phyloP scores from a whole-genome alignment of 2,329 filamentous ascomycete genomes.

The Thelonectria olida region DNA sequence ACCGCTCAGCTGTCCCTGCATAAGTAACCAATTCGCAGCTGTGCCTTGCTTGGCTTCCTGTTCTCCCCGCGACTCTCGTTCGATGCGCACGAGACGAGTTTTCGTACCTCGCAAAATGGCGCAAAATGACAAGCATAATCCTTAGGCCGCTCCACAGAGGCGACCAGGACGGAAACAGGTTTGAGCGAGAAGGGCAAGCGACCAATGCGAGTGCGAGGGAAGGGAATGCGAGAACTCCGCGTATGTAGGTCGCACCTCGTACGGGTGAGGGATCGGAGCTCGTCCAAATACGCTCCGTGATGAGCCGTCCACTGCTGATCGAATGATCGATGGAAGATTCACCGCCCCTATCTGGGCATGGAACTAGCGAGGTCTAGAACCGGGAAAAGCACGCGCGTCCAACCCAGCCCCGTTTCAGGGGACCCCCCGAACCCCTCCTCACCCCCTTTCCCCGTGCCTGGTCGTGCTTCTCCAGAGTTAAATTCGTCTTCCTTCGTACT shows the following conservation, averaged over 20 bases:
- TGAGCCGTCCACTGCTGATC: too few relatives aligned
- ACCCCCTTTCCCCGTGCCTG: neutral
- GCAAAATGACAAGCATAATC: neutral
- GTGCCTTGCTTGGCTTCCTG: too few relatives aligned
- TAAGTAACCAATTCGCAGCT: too few relatives aligned
- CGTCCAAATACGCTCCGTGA: too few relatives aligned
- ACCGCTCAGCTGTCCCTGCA: too few relatives aligned
- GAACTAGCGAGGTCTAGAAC: neutral
- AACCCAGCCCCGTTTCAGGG: neutral
- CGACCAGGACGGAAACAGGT: neutral
- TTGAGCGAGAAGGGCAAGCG: neutral
- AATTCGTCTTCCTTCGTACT: neutral
- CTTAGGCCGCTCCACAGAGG: neutral
- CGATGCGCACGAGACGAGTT: neutral
- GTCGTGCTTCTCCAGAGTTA: too few relatives aligned
- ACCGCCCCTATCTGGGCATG: neutral
- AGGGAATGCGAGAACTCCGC: neutral
- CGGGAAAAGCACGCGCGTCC: neutral
- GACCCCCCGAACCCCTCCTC: neutral
- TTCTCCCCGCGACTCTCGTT: neutral
- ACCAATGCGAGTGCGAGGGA: neutral
- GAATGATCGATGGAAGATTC: neutral
- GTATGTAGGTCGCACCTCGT: too few relatives aligned
- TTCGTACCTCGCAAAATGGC: neutral
- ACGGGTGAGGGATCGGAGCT: too few relatives aligned